Evolutionary conservation across 257 asterid species (phyloP), one percentile per base, ranked within the genome.

Genomic region (Fraxinus pennsylvanica): DNA sequence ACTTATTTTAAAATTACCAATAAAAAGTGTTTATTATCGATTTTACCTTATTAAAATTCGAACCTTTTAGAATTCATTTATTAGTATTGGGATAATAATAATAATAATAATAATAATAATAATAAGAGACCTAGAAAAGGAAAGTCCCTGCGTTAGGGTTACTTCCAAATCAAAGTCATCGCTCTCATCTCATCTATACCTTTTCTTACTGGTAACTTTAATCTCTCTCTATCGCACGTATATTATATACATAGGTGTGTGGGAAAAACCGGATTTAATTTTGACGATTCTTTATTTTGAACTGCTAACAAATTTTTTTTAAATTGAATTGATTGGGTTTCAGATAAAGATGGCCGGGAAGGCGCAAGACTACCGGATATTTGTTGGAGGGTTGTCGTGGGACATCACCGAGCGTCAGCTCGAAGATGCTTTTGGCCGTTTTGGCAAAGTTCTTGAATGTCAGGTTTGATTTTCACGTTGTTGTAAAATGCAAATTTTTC

Each of bases 371-470:
- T 43, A 91, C 80, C 96, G 99, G 71, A 88, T 95, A 74, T 95
- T 95, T 81, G 91, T 95, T 0, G 99, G 99, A 71, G 99, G 99
- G 1, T 88, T 95, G 74, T 87, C 97, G 30, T 87, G 90, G 92
- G 94, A 92, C 66, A 91, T 95, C 57, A 89, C 94, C 3, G 98
- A 93, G 75, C 94, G 97, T 77, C 98, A 91, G 94, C 98, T 95
- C 9, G 97, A 95, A 80, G 87, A 78, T 70, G 91, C 97, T 74
- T 95, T 95, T 75, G 73, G 81, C 78, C 98, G 97, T 79, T 95
- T 84, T 75, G 99, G 99, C 29, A 95, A 91, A 87, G 80, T 95
- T 79, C 76, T 95, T 73, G 94, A 88, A 79, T 88, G 93, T 86
- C 99, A 95, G 99, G 99, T 95, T 79, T 50, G 21, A 12, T 52